These are phyloP conservation scores for Cetradonia linearis DNA, from an alignment of 495 filamentous ascomycete genomes.

Conservation along the genomic window DNA sequence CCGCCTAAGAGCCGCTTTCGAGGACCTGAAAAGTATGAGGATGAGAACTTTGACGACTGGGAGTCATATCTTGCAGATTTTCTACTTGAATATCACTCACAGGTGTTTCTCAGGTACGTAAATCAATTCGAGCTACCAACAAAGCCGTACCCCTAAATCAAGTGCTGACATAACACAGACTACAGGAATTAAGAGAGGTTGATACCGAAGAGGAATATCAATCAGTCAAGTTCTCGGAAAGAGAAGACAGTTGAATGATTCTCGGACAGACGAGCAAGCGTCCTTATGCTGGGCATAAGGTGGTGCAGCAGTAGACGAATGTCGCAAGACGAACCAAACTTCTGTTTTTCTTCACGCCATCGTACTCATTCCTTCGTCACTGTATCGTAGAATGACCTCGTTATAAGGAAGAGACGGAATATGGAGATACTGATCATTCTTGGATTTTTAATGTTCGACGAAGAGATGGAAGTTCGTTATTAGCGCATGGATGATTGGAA, in stretches of 20 bases:
- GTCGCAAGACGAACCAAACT: background rate
- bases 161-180: background rate
- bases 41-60: background rate
- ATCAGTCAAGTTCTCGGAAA: background rate
- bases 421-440: background rate
- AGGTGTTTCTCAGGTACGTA: conserved; percentile 9
- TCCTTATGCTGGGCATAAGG: background rate
- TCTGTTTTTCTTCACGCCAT: background rate
- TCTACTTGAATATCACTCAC: conserved; percentile 10
- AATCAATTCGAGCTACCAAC: background rate
- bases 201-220: background rate
- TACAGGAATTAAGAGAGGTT: background rate
- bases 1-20: background rate
- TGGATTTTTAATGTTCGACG: background rate
- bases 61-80: conserved; percentile 10
- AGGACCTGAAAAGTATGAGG: conserved; percentile 12
- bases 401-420: too few species aligned
- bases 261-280: background rate
- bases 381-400: too few species aligned
- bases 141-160: background rate
- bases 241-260: background rate
- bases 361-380: background rate
- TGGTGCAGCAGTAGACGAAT: background rate
- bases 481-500: background rate
- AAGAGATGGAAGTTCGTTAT: background rate